Evolutionary conservation across 441 rosid genomes (phyloP).

Genomic region (Lepidium campestre): DNA sequence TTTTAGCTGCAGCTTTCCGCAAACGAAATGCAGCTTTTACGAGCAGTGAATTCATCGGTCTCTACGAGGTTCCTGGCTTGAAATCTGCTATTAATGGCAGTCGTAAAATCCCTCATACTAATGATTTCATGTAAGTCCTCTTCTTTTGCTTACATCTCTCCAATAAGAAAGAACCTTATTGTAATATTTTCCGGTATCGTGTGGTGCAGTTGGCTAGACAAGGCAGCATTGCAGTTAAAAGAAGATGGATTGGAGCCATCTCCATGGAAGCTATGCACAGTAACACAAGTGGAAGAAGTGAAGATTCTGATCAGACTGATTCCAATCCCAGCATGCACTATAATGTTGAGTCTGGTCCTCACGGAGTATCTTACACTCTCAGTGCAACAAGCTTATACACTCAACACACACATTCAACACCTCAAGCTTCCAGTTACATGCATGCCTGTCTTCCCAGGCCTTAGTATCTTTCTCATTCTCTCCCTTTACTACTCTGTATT

Average conservation of each 20-base stretch:
- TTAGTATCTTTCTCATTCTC: constrained; percentile 69
- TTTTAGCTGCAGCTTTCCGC: constrained; percentile 68
- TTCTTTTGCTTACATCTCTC: neutral
- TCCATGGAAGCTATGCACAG: constrained; percentile 91
- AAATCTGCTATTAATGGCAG: constrained; percentile 82
- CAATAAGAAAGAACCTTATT: neutral
- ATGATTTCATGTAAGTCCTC: constrained; percentile 49
- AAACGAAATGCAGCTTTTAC: constrained; percentile 59
- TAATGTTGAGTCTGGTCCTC: constrained; percentile 55
- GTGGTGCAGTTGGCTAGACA: constrained; percentile 69
- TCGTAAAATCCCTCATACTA: constrained; percentile 67
- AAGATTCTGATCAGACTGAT: constrained; percentile 72
- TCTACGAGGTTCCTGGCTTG: constrained; percentile 73
- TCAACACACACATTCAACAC: constrained; percentile 66
- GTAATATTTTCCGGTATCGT: neutral
- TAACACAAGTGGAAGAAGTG: constrained; percentile 96
- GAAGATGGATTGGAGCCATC: constrained; percentile 68
- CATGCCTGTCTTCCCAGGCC: constrained; percentile 93
- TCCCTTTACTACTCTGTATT: constrained; percentile 69
- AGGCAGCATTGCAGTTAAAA: constrained; percentile 78
- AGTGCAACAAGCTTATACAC: constrained; percentile 83
- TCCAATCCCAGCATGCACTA: constrained; percentile 77
- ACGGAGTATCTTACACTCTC: constrained; percentile 90
- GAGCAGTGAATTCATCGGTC: constrained; percentile 67
- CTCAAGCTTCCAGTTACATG: constrained; percentile 86